Evolutionary conservation across 2,329 filamentous ascomycete species (phyloP).

Genomic region (Trichophyton mentagrophytes): DNA sequence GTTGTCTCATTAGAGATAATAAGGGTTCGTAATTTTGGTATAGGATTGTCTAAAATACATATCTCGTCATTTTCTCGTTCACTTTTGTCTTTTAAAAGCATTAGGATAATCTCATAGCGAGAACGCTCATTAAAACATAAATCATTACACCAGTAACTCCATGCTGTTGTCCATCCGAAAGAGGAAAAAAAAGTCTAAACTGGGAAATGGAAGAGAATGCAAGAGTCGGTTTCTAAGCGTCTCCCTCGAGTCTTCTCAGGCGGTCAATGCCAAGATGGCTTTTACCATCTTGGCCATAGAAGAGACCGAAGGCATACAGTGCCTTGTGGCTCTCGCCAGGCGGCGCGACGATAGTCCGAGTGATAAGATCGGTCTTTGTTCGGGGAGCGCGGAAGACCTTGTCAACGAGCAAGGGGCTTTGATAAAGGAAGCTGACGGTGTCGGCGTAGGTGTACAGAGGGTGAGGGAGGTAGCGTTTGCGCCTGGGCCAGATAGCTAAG

Average conservation of each 20-base stretch:
- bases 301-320: slow-evolving; percentile 46
- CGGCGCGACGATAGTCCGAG: slow-evolving; percentile 48
- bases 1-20: not conserved
- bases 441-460: slow-evolving; percentile 60
- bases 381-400: slow-evolving; percentile 56
- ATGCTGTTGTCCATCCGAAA: not conserved
- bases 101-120: not conserved
- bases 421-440: slow-evolving; percentile 63
- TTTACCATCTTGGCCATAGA: slow-evolving; percentile 45
- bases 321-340: slow-evolving; percentile 27
- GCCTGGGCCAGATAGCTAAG: slow-evolving; percentile 47
- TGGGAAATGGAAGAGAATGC: not conserved
- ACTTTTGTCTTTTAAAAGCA: not conserved
- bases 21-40: not conserved
- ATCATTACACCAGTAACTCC: not conserved
- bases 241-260: slow-evolving; percentile 32
- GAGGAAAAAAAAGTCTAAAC: not conserved
- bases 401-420: slow-evolving; percentile 58
- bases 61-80: not conserved
- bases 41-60: not conserved
- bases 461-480: slow-evolving; percentile 57
- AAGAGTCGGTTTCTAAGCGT: slow-evolving; percentile 20
- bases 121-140: not conserved
- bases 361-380: slow-evolving; percentile 56
- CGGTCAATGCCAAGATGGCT: slow-evolving; percentile 50